Evolutionary conservation across 352 stramenopile species (phyloP).

Genomic region (Phytophthora lateralis): DNA sequence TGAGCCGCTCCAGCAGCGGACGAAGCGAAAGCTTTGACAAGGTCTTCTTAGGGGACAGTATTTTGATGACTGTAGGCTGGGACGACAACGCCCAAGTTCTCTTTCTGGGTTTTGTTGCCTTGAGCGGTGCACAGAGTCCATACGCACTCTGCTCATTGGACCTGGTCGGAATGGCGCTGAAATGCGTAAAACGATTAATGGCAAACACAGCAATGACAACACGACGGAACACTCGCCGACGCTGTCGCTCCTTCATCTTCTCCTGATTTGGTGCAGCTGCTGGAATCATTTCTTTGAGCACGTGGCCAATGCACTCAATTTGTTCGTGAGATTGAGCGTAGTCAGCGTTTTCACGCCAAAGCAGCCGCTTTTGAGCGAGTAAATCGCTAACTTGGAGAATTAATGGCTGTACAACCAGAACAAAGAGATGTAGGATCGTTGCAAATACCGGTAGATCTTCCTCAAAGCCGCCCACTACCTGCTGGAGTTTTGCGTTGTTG

Average conservation of each 20-base stretch:
- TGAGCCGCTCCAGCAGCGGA: conserved; percentile 43
- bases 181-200: conserved; percentile 59
- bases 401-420: conserved; percentile 57
- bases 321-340: conserved; percentile 49
- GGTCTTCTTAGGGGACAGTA: conserved; percentile 37
- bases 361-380: conserved; percentile 59
- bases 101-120: conserved; percentile 28
- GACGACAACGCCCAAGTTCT: conserved; percentile 15
- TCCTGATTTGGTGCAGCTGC: conserved; percentile 11
- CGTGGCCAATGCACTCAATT: conserved; percentile 65
- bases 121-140: conserved; percentile 50
- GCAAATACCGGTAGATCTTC: conserved; percentile 50
- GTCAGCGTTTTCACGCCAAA: conserved; percentile 55
- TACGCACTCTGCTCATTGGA: conserved; percentile 25
- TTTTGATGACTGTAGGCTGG: conserved; percentile 53
- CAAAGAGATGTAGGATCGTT: conserved; percentile 61
- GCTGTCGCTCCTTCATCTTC: conserved; percentile 15
- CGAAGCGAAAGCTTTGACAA: conserved; percentile 40
- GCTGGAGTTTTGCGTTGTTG: conserved; percentile 33
- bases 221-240: conserved; percentile 45
- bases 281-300: conserved; percentile 64
- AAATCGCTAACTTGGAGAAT: conserved; percentile 75
- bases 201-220: conserved; percentile 71
- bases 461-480: conserved; percentile 41
- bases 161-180: conserved; percentile 3